Evolutionary conservation across 495 filamentous ascomycete species (phyloP).

Genomic region (Daldinia concentrica): DNA sequence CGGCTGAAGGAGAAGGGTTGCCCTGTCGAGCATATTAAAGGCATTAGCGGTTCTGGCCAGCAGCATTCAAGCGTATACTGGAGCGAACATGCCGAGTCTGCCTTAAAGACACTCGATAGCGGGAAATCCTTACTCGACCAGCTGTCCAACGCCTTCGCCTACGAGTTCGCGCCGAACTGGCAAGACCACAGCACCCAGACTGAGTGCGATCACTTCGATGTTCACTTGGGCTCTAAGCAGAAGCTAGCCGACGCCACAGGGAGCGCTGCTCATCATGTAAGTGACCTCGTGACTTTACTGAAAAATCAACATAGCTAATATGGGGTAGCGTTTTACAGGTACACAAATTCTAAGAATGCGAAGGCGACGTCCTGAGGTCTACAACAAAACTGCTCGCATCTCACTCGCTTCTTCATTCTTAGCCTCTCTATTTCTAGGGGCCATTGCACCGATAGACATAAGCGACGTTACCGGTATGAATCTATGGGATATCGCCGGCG

Average conservation of each 20-base stretch:
- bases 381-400: conserved; percentile 81
- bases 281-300: conserved; percentile 31
- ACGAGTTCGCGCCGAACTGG: conserved; percentile 94
- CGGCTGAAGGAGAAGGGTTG: conserved; percentile 76
- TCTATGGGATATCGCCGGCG: conserved; percentile 85
- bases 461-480: conserved; percentile 97
- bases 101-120: conserved; percentile 69
- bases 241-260: conserved; percentile 81
- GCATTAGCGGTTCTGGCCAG: conserved; percentile 91
- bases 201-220: conserved; percentile 90
- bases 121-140: conserved; percentile 72
- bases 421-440: conserved; percentile 88
- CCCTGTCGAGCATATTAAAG: conserved; percentile 79
- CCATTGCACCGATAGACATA: conserved; percentile 89
- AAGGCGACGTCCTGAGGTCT: conserved; percentile 79
- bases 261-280: conserved; percentile 92
- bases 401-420: conserved; percentile 95
- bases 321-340: conserved; percentile 87
- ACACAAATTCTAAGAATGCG: conserved; percentile 93
- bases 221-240: conserved; percentile 68
- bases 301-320: conserved; percentile 34
- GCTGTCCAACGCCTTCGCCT: conserved; percentile 77
- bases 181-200: conserved; percentile 93
- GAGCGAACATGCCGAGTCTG: conserved; percentile 72
- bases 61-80: conserved; percentile 97